Evolutionary conservation across 2,329 filamentous ascomycete species (phyloP).

Genomic region (Colletotrichum destructivum): DNA sequence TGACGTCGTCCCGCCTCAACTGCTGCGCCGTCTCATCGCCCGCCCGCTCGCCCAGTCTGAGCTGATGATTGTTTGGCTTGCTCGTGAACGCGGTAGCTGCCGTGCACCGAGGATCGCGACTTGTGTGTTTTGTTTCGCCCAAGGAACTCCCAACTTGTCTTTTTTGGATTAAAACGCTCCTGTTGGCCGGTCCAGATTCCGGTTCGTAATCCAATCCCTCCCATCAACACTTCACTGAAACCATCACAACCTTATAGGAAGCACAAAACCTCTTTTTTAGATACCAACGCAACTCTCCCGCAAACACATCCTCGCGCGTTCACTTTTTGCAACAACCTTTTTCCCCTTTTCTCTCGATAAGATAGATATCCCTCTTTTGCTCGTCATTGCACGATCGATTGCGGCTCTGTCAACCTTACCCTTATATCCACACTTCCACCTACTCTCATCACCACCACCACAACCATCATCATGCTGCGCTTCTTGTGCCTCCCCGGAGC

Average conservation of each 20-base stretch:
- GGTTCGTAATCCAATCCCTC: not conserved
- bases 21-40: conserved; percentile 33
- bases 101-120: conserved; percentile 19
- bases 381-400: conserved; percentile 15
- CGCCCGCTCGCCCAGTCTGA: conserved; percentile 30
- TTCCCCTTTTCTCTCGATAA: too few species aligned
- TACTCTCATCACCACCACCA: conserved; percentile 19
- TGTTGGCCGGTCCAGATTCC: conserved; percentile 14
- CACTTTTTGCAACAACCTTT: conserved; percentile 7
- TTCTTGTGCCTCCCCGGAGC: conserved; percentile 72
- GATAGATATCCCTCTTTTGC: too few species aligned
- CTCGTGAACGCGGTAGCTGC: conserved; percentile 26
- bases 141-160: too few species aligned
- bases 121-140: conserved; percentile 9
- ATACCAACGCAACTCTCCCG: not conserved
- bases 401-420: conserved; percentile 7
- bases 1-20: conserved; percentile 39
- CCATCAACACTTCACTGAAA: conserved; percentile 26
- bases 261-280: not conserved
- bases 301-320: not conserved
- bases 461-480: conserved; percentile 56
- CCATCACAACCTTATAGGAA: conserved; percentile 25
- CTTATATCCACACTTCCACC: conserved; percentile 10
- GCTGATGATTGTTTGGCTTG: conserved; percentile 32
- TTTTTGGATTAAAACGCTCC: conserved; percentile 34